Evolutionary conservation across 352 stramenopile genomes (phyloP), one percentile per base, ranked within the genome.

Genomic region (Phytophthora fragariaefolia): DNA sequence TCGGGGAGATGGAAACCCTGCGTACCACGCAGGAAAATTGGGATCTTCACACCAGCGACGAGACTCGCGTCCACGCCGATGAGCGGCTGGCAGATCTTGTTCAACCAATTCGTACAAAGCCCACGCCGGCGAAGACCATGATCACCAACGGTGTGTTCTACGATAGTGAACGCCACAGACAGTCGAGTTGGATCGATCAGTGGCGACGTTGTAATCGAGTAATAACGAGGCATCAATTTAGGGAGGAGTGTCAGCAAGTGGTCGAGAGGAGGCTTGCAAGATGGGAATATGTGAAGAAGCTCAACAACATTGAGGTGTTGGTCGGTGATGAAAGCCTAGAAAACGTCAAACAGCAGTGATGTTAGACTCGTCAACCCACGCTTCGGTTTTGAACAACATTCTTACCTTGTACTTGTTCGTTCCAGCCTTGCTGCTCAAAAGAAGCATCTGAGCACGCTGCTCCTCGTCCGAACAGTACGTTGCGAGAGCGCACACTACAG

Each of bases 121-220:
- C 85, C 85, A 27, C 63, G 80, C 28, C 76, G 79, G 4, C 63
- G 73, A 22, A 87, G 66, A 3, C 62, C 67, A 4, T 77, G 63
- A 4, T 74, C 45, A 1, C 77, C 82, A 12, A 89, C 52, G 15
- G 82, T 48, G 30, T 97, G 97, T 38, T 98, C 84, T 3, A 99
- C 94, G 13, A 98, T 71, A 1, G 91, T 98, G 71, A 98, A 97
- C 6, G 94, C 89, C 47, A 99, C 79, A 4, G 86, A 89, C 38
- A 98, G 66, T 30, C 53, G 69, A 43, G 76, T 74, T 0, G 74
- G 10, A 48, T 97, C 69, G 4, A 73, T 69, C 26, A 99, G 74
- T 10, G 96, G 96, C 45, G 94, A 98, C 5, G 93, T 98, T 32
- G 92, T 91, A 30, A 99, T 90, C 18, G 94, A 98, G 79, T 99